Evolutionary conservation across 495 filamentous ascomycete genomes (phyloP).

Genomic region (Aspergillus cavernicola): DNA sequence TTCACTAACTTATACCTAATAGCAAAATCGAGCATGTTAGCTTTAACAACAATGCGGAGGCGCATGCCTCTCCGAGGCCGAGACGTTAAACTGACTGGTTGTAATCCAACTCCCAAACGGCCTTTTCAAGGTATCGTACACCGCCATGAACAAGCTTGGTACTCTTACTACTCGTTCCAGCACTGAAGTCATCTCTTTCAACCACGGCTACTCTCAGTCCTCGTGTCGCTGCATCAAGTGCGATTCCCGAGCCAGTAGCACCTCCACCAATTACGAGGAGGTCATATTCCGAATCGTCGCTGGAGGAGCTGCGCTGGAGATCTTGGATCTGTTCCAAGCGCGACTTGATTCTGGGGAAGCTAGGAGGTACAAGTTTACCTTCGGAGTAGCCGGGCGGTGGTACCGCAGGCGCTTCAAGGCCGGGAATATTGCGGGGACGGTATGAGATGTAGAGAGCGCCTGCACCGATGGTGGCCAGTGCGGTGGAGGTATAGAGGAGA

Average conservation of each 20-base stretch:
- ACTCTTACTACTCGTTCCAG: conserved; percentile 92
- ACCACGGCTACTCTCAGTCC: conserved; percentile 90
- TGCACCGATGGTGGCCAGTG: conserved; percentile 49
- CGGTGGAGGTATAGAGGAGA: conserved; percentile 59
- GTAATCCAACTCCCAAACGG: conserved; percentile 94
- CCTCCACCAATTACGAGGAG: conserved; percentile 88
- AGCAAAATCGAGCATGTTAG: conserved; percentile 8
- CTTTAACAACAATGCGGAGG: neutral
- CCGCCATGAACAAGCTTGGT: conserved; percentile 97
- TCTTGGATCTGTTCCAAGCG: conserved; percentile 56
- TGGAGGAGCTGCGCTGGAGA: conserved; percentile 35
- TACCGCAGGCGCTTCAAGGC: conserved; percentile 72
- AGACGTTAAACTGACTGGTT: conserved; percentile 58
- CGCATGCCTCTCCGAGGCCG: neutral
- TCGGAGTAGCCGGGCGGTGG: conserved; percentile 78
- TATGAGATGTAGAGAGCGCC: conserved; percentile 73
- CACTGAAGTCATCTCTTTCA: conserved; percentile 93
- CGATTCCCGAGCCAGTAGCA: conserved; percentile 89
- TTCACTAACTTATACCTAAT: conserved; percentile 77
- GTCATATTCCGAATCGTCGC: conserved; percentile 59
- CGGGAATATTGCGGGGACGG: conserved; percentile 82
- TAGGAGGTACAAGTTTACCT: conserved; percentile 73
- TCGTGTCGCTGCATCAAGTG: conserved; percentile 88
- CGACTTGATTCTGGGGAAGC: conserved; percentile 74
- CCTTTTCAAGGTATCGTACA: conserved; percentile 95